Conservation (phyloP, 2,329 filamentous ascomycete genomes). For the Fusarium equiseti region DNA sequence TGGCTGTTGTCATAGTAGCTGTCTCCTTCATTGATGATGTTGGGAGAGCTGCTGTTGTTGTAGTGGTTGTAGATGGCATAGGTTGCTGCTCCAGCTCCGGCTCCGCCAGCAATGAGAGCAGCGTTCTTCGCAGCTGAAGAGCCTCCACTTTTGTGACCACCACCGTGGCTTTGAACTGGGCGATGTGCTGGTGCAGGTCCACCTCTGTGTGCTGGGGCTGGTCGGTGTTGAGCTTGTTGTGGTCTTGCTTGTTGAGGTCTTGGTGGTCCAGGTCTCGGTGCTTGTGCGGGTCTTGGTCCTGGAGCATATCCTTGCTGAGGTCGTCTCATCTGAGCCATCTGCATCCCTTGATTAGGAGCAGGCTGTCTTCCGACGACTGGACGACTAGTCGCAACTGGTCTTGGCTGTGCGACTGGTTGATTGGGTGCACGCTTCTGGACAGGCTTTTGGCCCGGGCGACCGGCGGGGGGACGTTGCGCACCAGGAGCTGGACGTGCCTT, state of each 20-base stretch:
- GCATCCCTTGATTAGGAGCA: conserved; percentile 16
- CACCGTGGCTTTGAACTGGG: neutral
- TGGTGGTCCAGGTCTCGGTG: neutral
- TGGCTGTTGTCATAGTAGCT: conserved; percentile 10
- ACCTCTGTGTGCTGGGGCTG: neutral
- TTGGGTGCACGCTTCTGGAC: conserved; percentile 7
- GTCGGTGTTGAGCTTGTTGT: neutral
- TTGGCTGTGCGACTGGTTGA: conserved; percentile 13
- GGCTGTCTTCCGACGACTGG: conserved; percentile 26
- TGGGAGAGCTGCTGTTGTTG: conserved; percentile 8
- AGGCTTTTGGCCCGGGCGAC: conserved; percentile 1
- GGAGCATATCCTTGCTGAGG: conserved; percentile 6
- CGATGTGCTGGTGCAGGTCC: neutral
- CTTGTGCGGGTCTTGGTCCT: conserved; percentile 2
- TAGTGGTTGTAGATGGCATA: conserved; percentile 12
- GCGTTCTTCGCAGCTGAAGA: conserved; percentile 10
- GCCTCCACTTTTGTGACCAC: conserved; percentile 1
- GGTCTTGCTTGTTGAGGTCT: conserved; percentile 3
- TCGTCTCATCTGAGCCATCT: conserved; percentile 22
- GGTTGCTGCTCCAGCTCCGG: neutral
- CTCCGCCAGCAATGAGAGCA: conserved; percentile 1
- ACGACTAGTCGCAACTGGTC: neutral
- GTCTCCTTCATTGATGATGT: conserved; percentile 13
- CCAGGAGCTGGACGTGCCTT: neutral
- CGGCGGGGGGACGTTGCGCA: conserved; percentile 2